A percentile compares a stretch with the other conserved stretches of the same genome.
phyloP scores from a whole-genome alignment of 345 rosid species.

The Aurinia saxatilis region DNA sequence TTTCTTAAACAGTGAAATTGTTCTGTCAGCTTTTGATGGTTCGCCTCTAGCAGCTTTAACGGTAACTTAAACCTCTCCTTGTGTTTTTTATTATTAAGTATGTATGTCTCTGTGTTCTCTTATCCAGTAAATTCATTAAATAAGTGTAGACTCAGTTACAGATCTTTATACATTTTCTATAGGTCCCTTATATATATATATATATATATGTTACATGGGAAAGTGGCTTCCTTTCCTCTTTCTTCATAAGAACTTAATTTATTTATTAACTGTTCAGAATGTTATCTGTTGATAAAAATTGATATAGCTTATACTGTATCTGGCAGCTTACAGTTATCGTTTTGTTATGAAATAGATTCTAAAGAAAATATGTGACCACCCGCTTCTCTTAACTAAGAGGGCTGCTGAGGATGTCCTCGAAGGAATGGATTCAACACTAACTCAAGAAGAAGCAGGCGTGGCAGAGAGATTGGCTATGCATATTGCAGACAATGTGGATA shows the following conservation, averaged over 20 bases:
- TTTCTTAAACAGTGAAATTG: slow-evolving; percentile 80
- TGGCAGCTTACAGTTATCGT: background rate
- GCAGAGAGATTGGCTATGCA: slow-evolving; percentile 92
- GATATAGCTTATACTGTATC: background rate
- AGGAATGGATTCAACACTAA: slow-evolving; percentile 82
- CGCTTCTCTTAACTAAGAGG: slow-evolving; percentile 34
- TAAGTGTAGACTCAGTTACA: background rate
- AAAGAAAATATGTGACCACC: slow-evolving; percentile 67
- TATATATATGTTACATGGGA: background rate
- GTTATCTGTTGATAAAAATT: background rate
- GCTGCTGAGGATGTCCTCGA: slow-evolving; percentile 64
- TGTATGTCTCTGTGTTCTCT: background rate
- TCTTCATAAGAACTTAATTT: background rate
- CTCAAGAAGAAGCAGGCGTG: slow-evolving; percentile 67
- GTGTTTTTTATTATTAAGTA: background rate
- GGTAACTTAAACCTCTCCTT: slow-evolving; percentile 36
- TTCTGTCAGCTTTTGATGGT: slow-evolving; percentile 91
- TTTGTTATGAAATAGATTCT: slow-evolving; percentile 60
- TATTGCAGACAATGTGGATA: slow-evolving; percentile 73
- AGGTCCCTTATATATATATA: background rate
- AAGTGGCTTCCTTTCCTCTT: background rate
- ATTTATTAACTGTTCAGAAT: background rate
- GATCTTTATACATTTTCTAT: background rate
- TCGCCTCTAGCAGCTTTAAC: slow-evolving; percentile 98
- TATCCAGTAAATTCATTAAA: background rate